Conservation (phyloP, 2,329 filamentous ascomycete genomes). For the Sporothrix globosa region DNA sequence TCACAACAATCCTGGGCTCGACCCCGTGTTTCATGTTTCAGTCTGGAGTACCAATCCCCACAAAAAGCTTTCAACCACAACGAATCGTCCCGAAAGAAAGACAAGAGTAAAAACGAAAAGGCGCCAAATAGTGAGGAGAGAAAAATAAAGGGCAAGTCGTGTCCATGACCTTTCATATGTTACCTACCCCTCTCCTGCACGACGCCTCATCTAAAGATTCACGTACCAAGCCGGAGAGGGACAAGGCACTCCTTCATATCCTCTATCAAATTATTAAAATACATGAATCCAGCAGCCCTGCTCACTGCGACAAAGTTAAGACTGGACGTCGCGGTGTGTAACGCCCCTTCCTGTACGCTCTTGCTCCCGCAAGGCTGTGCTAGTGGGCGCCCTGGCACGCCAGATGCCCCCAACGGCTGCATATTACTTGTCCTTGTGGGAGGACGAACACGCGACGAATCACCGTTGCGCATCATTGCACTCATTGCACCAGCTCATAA, state of each 20-base stretch:
- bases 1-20: background rate
- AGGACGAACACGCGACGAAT: background rate
- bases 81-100: background rate
- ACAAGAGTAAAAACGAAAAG: background rate
- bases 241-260: background rate
- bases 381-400: background rate
- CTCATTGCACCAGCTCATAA: no score
- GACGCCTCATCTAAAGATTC: background rate
- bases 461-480: background rate
- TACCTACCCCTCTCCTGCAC: background rate
- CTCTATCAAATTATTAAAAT: no score
- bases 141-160: no score
- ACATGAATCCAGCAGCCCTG: no score
- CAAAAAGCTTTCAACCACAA: background rate
- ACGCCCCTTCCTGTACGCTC: background rate
- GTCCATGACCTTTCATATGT: conserved; percentile 1
- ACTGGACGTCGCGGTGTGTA: no score
- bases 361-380: background rate
- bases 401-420: background rate
- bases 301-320: no score
- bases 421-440: background rate
- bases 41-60: background rate
- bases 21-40: conserved; percentile 31
- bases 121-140: no score
- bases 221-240: background rate